Conservation (phyloP, 495 filamentous ascomycete genomes). For the Cenococcum geophilum region DNA sequence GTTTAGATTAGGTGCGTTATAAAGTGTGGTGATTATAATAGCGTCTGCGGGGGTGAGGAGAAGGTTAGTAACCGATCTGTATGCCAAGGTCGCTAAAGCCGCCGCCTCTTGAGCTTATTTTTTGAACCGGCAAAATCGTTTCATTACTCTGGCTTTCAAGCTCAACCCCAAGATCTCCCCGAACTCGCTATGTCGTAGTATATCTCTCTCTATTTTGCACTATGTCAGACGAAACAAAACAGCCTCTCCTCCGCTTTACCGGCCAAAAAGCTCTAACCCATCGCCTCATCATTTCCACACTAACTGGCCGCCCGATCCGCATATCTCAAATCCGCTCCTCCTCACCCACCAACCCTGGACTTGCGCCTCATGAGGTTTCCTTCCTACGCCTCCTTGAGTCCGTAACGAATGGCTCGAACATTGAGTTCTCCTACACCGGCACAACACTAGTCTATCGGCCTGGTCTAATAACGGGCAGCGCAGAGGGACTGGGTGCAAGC, state of each 20-base stretch:
- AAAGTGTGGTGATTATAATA: no score
- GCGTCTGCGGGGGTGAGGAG: no score
- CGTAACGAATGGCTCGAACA: slow-evolving; percentile 88
- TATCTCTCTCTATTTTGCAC: no score
- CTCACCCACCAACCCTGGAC: slow-evolving; percentile 76
- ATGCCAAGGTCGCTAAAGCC: no score
- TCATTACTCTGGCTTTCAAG: no score
- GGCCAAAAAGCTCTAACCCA: slow-evolving; percentile 74
- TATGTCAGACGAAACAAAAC: slow-evolving; percentile 26
- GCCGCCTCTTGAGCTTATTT: no score
- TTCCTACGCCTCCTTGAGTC: slow-evolving; percentile 91
- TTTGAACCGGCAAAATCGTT: no score
- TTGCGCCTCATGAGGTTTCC: slow-evolving; percentile 87
- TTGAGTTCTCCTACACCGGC: slow-evolving; percentile 93
- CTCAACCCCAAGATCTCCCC: no score
- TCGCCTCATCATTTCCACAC: slow-evolving; percentile 81
- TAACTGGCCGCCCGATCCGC: slow-evolving; percentile 82
- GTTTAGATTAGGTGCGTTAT: no score
- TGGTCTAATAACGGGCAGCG: slow-evolving; percentile 79
- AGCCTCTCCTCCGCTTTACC: slow-evolving; percentile 60
- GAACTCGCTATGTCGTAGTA: no score
- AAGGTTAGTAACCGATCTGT: no score
- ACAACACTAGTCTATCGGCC: slow-evolving; percentile 87
- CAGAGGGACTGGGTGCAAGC: slow-evolving; percentile 57
- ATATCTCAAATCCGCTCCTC: slow-evolving; percentile 88